Percentiles rank a stretch among this genome's conserved stretches.
Conservation (phyloP, 2,329 filamentous ascomycete species). For the Arthroderma sp. region DNA sequence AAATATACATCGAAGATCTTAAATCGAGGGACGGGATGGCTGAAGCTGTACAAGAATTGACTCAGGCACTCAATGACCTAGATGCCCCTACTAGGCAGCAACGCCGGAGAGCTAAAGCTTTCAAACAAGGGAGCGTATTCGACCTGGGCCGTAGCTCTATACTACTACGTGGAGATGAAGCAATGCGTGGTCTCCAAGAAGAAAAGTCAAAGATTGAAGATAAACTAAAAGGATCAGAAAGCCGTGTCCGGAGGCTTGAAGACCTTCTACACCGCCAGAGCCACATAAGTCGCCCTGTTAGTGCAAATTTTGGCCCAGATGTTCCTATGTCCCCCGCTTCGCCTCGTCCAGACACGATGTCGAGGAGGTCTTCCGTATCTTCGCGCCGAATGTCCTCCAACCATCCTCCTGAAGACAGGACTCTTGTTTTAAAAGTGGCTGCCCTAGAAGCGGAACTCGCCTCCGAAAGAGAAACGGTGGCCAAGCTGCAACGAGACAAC, state of each 20-base stretch:
- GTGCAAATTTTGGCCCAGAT: constrained; percentile 36
- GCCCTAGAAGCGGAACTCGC: constrained; percentile 66
- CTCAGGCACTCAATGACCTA: constrained; percentile 64
- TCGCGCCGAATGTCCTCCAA: constrained; percentile 50
- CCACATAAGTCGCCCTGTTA: constrained; percentile 41
- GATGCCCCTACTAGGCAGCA: constrained; percentile 75
- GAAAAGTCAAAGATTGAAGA: constrained; percentile 62
- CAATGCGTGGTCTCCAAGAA: constrained; percentile 62
- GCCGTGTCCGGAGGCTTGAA: constrained; percentile 78
- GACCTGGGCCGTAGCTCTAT: constrained; percentile 83
- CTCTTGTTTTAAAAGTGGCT: constrained; percentile 48
- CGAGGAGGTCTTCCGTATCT: constrained; percentile 47
- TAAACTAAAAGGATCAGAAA: constrained; percentile 70
- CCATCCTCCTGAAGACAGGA: constrained; percentile 47
- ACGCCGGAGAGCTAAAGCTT: constrained; percentile 73
- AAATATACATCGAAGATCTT: constrained; percentile 56
- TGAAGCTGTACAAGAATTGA: constrained; percentile 55
- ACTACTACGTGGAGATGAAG: constrained; percentile 73
- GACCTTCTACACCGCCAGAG: constrained; percentile 79
- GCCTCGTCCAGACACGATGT: constrained; percentile 29
- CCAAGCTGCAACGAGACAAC: constrained; percentile 57
- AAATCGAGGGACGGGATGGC: constrained; percentile 53
- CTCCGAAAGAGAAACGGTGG: constrained; percentile 55
- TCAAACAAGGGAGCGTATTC: constrained; percentile 92
- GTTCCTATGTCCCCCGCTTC: constrained; percentile 30